These are phyloP conservation scores for Westerdykella sp. DNA, from an alignment of 2,329 filamentous ascomycete species.

Conservation along the genomic window DNA sequence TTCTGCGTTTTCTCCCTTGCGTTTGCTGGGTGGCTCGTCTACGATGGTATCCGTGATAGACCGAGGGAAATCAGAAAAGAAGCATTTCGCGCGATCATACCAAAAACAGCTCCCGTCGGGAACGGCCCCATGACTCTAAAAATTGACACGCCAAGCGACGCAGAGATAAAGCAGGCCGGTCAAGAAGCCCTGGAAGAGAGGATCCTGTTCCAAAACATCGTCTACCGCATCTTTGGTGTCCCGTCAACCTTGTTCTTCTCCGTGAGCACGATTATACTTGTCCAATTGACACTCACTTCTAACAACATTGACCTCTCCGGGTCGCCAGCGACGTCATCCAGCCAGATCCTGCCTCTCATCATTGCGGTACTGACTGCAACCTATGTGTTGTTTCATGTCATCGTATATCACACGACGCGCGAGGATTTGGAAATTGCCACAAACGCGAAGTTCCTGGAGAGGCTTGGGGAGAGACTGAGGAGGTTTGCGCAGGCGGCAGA, in stretches of 20 bases:
- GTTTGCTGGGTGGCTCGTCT: background rate
- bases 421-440: too few relatives aligned
- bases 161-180: background rate
- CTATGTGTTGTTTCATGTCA: constrained; percentile 2
- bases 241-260: background rate
- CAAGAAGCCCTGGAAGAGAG: background rate
- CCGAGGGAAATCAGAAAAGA: background rate
- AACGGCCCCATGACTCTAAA: background rate
- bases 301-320: constrained; percentile 1
- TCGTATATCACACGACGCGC: background rate
- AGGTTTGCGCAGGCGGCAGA: too few relatives aligned
- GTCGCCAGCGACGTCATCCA: background rate
- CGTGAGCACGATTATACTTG: background rate
- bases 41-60: background rate
- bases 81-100: background rate
- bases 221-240: background rate
- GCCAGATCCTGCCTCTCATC: constrained; percentile 1
- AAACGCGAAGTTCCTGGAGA: too few relatives aligned
- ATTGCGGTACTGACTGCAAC: background rate
- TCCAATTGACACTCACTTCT: background rate
- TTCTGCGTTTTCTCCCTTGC: background rate
- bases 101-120: background rate
- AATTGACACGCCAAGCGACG: background rate
- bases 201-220: background rate
- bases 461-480: too few relatives aligned